These are phyloP conservation scores for Penstemon barbatus DNA, from an alignment of 257 asterid species.

Conservation along the genomic window DNA sequence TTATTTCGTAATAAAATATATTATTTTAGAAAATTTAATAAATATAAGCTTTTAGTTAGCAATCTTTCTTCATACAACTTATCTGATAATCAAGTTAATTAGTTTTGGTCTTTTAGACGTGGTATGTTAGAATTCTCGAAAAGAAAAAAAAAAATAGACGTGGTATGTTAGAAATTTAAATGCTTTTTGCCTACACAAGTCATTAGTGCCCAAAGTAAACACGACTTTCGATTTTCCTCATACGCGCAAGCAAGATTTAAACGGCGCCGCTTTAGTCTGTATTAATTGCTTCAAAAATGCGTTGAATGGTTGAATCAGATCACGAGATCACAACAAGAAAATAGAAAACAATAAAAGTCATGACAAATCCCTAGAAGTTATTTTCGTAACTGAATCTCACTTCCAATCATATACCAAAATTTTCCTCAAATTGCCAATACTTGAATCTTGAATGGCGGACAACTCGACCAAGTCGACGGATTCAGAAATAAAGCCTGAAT, in stretches of 20 bases:
- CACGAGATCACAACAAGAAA: neutral
- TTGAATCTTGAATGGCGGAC: conserved; percentile 27
- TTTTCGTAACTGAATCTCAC: neutral
- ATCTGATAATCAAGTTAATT: no score
- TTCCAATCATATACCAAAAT: neutral
- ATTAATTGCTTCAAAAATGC: conserved; percentile 10
- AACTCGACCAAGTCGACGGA: conserved; percentile 10
- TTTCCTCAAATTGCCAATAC: neutral
- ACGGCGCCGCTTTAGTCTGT: neutral
- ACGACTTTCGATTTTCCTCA: neutral
- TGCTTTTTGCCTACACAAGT: no score
- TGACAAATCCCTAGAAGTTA: neutral
- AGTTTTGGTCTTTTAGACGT: no score
- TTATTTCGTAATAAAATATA: no score
- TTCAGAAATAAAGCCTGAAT: conserved; percentile 3
- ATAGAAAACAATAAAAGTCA: neutral
- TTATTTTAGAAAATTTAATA: no score
- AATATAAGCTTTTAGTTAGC: no score
- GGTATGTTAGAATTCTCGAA: no score
- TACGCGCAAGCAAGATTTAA: neutral
- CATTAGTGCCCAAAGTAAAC: neutral
- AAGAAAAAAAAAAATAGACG: no score
- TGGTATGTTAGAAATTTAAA: no score
- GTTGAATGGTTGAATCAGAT: conserved; percentile 13
- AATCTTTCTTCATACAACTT: no score